These are phyloP conservation scores for Rutstroemia sp. DNA, from an alignment of 2,329 filamentous ascomycete genomes.

Conservation along the genomic window DNA sequence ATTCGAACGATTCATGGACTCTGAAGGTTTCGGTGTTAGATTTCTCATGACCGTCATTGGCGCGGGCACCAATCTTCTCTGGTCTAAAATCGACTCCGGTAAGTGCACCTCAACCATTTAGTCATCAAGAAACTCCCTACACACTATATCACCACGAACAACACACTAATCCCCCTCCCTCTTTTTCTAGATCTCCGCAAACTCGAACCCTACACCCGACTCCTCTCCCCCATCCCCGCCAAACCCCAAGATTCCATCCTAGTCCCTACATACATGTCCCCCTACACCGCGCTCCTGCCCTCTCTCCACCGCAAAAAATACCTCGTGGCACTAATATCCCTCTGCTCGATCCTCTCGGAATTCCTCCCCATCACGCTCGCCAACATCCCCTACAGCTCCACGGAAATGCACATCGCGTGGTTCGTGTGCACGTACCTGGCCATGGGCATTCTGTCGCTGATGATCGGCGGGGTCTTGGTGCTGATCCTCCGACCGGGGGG, in stretches of 20 bases:
- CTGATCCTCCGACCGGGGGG: neutral
- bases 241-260: conserved; percentile 35
- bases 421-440: neutral
- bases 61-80: conserved; percentile 34
- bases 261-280: conserved; percentile 37
- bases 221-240: conserved; percentile 23
- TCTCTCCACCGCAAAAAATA: conserved; percentile 31
- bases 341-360: neutral
- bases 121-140: neutral
- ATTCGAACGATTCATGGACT: conserved; percentile 35
- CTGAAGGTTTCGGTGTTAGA: conserved; percentile 34
- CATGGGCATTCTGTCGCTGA: neutral
- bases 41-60: conserved; percentile 36
- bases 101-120: conserved; percentile 10
- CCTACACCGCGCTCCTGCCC: conserved; percentile 37
- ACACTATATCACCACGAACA: conserved; percentile 17
- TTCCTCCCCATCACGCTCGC: neutral
- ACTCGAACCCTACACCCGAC: conserved; percentile 33
- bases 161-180: neutral
- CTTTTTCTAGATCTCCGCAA: neutral
- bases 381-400: neutral
- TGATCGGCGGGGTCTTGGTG: neutral
- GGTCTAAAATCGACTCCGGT: conserved; percentile 36
- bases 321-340: neutral
- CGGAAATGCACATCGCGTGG: neutral